These are phyloP conservation scores for Kazachstania viticola DNA, from an alignment of 805 yeast species.

Conservation along the genomic window DNA sequence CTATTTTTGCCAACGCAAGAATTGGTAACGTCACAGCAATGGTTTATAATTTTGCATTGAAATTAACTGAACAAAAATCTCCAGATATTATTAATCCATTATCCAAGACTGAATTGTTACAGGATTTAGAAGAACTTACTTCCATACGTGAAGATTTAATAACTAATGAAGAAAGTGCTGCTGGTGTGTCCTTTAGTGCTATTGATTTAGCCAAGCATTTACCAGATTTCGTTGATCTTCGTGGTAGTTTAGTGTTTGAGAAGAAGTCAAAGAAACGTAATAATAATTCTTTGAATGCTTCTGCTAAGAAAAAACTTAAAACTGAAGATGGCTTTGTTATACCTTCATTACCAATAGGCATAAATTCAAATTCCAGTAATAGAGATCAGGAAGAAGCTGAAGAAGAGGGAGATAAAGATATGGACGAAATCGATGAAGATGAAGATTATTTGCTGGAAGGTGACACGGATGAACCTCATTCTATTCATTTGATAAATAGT, in stretches of 20 bases:
- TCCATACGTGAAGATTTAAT: constrained; percentile 17
- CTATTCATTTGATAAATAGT: constrained; percentile 33
- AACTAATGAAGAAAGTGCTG: constrained; percentile 26
- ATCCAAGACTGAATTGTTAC: constrained; percentile 37
- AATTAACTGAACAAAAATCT: constrained; percentile 45
- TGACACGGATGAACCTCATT: constrained; percentile 23
- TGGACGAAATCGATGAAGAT: constrained; percentile 20
- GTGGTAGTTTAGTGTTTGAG: constrained; percentile 33
- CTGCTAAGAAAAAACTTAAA: constrained; percentile 29
- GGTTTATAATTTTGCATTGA: constrained; percentile 50
- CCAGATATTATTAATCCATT: constrained; percentile 33
- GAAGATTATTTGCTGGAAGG: constrained; percentile 29
- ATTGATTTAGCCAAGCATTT: constrained; percentile 32
- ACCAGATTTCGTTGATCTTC: constrained; percentile 33
- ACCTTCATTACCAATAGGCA: constrained; percentile 19
- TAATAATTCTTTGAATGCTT: constrained; percentile 15
- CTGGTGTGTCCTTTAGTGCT: constrained; percentile 30
- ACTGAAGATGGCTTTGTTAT: constrained; percentile 29
- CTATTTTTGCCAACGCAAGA: constrained; percentile 49
- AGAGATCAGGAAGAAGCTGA: constrained; percentile 15
- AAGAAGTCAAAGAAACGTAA: constrained; percentile 21
- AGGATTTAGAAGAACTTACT: constrained; percentile 34
- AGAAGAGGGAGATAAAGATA: constrained; percentile 17
- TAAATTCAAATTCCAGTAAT: constrained; percentile 10
- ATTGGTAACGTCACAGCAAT: constrained; percentile 58